Conservation (phyloP, 331 rosid genomes). For the Dryas integrifolia region DNA sequence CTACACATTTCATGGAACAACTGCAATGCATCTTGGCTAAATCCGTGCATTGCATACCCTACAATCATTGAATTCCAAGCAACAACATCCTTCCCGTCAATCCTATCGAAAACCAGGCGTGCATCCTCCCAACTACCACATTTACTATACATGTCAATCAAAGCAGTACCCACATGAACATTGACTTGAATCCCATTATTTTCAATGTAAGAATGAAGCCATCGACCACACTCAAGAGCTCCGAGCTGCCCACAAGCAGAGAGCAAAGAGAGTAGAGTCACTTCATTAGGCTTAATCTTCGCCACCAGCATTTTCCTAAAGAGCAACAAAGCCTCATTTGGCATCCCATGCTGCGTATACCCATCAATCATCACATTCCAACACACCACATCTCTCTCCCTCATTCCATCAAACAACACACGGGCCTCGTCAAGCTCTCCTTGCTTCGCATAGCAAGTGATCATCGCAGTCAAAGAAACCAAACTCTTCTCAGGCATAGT, state of each 20-base stretch:
- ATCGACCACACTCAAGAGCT: constrained; percentile 69
- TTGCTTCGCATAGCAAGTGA: constrained; percentile 56
- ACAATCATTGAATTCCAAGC: constrained; percentile 81
- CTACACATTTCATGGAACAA: constrained; percentile 59
- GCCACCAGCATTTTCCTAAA: constrained; percentile 61
- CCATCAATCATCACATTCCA: constrained; percentile 96
- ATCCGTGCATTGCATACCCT: constrained; percentile 77
- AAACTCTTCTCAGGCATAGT: constrained; percentile 60
- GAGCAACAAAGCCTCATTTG: constrained; percentile 56
- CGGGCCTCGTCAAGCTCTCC: constrained; percentile 62
- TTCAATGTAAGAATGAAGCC: constrained; percentile 67
- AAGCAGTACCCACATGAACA: constrained; percentile 63
- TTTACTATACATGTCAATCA: constrained; percentile 81
- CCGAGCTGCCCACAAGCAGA: constrained; percentile 88
- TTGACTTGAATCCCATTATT: constrained; percentile 41
- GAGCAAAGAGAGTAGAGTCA: constrained; percentile 61
- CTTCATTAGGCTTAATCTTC: constrained; percentile 57
- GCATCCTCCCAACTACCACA: constrained; percentile 79
- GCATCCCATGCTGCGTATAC: constrained; percentile 62
- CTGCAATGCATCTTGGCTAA: constrained; percentile 52
- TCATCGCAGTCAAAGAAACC: constrained; percentile 65
- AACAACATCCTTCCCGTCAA: constrained; percentile 53
- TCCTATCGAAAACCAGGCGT: constrained; percentile 51
- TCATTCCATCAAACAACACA: constrained; percentile 51
- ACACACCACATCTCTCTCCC: constrained; percentile 60